Evolutionary conservation across 148 eudicot species (phyloP), one percentile per base, ranked within the genome.

Genomic region (Dianthus caryophyllus): DNA sequence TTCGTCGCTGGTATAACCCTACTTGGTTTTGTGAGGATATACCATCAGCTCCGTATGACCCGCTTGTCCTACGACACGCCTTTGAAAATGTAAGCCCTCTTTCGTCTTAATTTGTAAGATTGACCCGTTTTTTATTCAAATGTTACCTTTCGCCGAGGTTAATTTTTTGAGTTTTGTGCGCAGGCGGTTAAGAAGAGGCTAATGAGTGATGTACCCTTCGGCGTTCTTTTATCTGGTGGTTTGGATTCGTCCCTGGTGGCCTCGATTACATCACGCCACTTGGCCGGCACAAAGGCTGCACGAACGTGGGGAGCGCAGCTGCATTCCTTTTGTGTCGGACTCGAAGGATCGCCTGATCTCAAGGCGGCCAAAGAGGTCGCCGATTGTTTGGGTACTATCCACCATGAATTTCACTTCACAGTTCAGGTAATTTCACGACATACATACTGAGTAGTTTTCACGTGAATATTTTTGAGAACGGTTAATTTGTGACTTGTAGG

Each of bases 171-270:
- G 46, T 14, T 24, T 12, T 1, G 9, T 63, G 16, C 71, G 78
- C 79, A 93, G 98, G 88, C 98, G 62, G 95, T 93, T 58, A 72
- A 76, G 36, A 93, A 89, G 71, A 84, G 96, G 75, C 78, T 93
- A 22, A 93, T 93, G 98, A 84, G 95, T 39, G 98, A 93, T 84
- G 98, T 93, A 9, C 98, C 98, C 4, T 93, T 93, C 53, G 96
- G 98, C 64, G 98, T 93, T 72, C 85, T 93, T 51, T 72, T 93
- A 60, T 89, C 96, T 0, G 98, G 98, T 47, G 98, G 98, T 31
- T 85, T 93, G 25, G 98, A 89, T 70, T 93, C 96, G 6, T 93
- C 96, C 8, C 72, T 93, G 62, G 95, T 93, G 63, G 96, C 98
- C 22, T 81, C 96, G 0, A 72, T 89, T 53, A 84, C 96, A 6